These are phyloP conservation scores for Herpetomonas samuelpessoai DNA, from an alignment of 208 protist species.

Conservation along the genomic window DNA sequence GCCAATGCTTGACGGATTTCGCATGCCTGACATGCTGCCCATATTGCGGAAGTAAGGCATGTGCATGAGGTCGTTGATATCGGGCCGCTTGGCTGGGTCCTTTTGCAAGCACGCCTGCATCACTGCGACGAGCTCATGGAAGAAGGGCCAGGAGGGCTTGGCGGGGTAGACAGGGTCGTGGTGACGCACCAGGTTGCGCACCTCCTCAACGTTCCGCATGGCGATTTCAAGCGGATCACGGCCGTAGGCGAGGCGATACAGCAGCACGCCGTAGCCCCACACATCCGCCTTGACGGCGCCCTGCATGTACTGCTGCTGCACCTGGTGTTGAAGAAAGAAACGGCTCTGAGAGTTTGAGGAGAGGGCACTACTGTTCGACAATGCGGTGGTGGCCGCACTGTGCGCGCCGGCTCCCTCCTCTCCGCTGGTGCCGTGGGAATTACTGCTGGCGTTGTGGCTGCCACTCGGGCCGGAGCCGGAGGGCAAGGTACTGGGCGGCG, in stretches of 20 bases:
- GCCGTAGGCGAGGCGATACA: conserved; percentile 83
- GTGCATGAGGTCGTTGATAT: conserved; percentile 44
- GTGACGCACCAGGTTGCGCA: conserved; percentile 30
- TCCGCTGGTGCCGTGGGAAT: neutral
- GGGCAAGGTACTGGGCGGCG: neutral
- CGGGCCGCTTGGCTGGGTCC: conserved; percentile 47
- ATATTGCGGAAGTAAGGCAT: conserved; percentile 57
- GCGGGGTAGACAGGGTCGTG: conserved; percentile 37
- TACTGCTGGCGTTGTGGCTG: neutral
- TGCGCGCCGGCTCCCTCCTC: neutral
- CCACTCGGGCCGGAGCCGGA: neutral
- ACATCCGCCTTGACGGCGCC: conserved; percentile 57
- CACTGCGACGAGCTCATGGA: conserved; percentile 39
- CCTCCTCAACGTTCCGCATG: conserved; percentile 50
- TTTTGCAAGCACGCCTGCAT: conserved; percentile 60
- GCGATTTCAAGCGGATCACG: conserved; percentile 56
- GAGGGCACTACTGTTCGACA: neutral
- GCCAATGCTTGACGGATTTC: conserved; percentile 10
- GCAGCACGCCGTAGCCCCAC: conserved; percentile 79
- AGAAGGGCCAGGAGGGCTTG: conserved; percentile 42
- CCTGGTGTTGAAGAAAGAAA: conserved; percentile 6
- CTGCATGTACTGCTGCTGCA: neutral
- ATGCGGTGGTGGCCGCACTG: neutral
- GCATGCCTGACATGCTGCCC: neutral
- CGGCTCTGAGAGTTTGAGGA: neutral